These are phyloP conservation scores for Boletus sensibilis DNA, from an alignment of 768 basidiomycete species.

Conservation along the genomic window DNA sequence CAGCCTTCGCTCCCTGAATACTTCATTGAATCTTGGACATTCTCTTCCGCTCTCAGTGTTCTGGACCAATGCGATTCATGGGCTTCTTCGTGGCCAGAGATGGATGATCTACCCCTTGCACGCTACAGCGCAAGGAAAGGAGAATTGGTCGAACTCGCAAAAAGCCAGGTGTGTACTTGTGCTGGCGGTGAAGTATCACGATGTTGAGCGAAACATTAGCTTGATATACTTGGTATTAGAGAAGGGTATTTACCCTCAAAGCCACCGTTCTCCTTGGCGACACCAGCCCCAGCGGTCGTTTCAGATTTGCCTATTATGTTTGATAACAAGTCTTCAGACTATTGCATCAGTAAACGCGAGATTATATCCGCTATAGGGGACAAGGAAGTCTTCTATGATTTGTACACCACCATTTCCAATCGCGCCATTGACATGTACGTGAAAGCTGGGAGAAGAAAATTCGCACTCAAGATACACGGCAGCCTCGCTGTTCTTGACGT, in stretches of 20 bases:
- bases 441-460: conserved; percentile 79
- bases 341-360: conserved; percentile 56
- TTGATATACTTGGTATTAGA: conserved; percentile 80
- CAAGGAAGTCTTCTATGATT: conserved; percentile 65
- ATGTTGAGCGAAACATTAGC: conserved; percentile 41
- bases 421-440: conserved; percentile 83
- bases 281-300: conserved; percentile 17
- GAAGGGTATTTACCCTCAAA: conserved; percentile 66
- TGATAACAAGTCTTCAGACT: conserved; percentile 23
- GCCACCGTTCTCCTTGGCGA: conserved; percentile 68
- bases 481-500: conserved; percentile 84
- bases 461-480: conserved; percentile 82
- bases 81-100: conserved; percentile 44
- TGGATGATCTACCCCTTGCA: conserved; percentile 47
- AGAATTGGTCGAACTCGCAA: conserved; percentile 87
- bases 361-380: conserved; percentile 57
- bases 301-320: conserved; percentile 17
- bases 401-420: conserved; percentile 75
- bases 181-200: background rate
- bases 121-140: conserved; percentile 75
- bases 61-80: conserved; percentile 79
- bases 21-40: conserved; percentile 93
- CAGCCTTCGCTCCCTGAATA: conserved; percentile 56
- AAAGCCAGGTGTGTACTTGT: conserved; percentile 65
- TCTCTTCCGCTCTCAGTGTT: conserved; percentile 82